phyloP scores from a whole-genome alignment of 1,284 basidiomycete species.

The Marasmius sp. region DNA sequence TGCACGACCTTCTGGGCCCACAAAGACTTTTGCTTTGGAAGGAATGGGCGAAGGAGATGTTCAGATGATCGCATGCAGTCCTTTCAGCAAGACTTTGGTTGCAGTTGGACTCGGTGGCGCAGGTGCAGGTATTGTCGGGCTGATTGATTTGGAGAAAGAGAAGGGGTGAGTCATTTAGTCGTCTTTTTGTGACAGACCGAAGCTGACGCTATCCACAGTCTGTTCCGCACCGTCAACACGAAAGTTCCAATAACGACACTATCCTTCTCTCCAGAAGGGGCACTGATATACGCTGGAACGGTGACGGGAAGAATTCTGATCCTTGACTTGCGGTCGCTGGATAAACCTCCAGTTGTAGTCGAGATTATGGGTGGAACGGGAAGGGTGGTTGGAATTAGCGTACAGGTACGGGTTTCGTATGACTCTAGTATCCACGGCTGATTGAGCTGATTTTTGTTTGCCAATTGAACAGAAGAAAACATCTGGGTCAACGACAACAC shows the following conservation, averaged over 20 bases:
- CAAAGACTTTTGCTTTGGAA: constrained; percentile 52
- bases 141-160: constrained; percentile 74
- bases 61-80: constrained; percentile 57
- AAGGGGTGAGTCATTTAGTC: constrained; percentile 48
- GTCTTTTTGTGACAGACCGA: constrained; percentile 1
- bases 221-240: constrained; percentile 54
- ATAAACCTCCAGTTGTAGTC: constrained; percentile 57
- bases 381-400: constrained; percentile 49
- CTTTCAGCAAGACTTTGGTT: constrained; percentile 70
- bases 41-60: constrained; percentile 40
- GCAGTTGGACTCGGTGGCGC: constrained; percentile 49
- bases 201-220: constrained; percentile 31
- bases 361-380: constrained; percentile 42
- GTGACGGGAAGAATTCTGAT: constrained; percentile 59
- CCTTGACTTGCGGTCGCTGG: constrained; percentile 60
- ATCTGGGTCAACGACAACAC: neutral
- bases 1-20: constrained; percentile 52
- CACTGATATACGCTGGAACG: constrained; percentile 62
- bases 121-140: constrained; percentile 42
- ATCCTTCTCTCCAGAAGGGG: constrained; percentile 68
- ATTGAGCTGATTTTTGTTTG: neutral
- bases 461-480: constrained; percentile 30
- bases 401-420: constrained; percentile 44
- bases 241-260: constrained; percentile 55
- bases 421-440: neutral